These are phyloP conservation scores for Cordyceps sp. DNA, from an alignment of 2,329 filamentous ascomycete genomes.

Conservation along the genomic window DNA sequence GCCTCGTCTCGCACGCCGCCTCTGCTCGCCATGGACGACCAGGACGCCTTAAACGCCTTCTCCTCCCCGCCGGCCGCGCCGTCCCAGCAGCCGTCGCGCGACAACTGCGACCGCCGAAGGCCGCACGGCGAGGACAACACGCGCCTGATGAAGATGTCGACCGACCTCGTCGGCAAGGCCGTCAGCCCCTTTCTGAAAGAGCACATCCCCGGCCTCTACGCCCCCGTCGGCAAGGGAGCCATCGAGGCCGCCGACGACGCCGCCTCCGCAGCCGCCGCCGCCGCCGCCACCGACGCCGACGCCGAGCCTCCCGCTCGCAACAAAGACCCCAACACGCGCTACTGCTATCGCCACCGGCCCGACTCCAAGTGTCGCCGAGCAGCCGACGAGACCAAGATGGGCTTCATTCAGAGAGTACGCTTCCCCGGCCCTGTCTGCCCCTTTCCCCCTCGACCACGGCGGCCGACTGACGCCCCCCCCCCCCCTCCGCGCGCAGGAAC, in stretches of 20 bases:
- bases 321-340: constrained; percentile 62
- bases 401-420: constrained; percentile 71
- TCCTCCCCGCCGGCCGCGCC: no score
- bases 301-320: constrained; percentile 14
- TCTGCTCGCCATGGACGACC: no score
- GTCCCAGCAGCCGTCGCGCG: constrained; percentile 14
- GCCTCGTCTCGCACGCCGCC: no score
- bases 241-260: constrained; percentile 10
- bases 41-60: no score
- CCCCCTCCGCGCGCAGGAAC: constrained; percentile 36
- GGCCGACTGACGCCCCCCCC: no score
- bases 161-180: constrained; percentile 56
- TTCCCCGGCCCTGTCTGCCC: neutral
- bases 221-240: constrained; percentile 49
- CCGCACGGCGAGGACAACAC: constrained; percentile 31
- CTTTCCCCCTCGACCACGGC: neutral
- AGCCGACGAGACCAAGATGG: constrained; percentile 92
- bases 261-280: constrained; percentile 4
- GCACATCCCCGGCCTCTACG: constrained; percentile 81
- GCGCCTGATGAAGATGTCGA: constrained; percentile 38
- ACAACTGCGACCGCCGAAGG: constrained; percentile 34
- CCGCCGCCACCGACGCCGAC: constrained; percentile 5
- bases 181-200: constrained; percentile 79
- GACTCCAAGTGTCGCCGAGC: constrained; percentile 87
- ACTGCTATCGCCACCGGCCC: constrained; percentile 87